These are phyloP conservation scores for Trichoderma sp. DNA, from an alignment of 2,329 filamentous ascomycete genomes.

Conservation along the genomic window DNA sequence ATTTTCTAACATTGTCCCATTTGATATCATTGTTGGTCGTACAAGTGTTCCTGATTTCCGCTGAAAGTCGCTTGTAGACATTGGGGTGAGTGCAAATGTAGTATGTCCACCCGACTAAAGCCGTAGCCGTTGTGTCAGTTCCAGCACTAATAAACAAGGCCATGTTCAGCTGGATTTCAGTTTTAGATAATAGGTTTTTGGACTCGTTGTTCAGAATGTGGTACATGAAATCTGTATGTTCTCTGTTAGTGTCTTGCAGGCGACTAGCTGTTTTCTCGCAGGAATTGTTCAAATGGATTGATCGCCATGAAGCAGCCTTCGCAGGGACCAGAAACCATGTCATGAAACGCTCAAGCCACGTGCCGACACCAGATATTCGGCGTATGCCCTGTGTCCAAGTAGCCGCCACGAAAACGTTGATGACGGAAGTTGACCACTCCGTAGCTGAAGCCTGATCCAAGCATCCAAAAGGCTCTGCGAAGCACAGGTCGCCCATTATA, in stretches of 20 bases:
- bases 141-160: neutral
- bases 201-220: neutral
- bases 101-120: neutral
- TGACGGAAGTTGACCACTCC: neutral
- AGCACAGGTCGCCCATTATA: neutral
- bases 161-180: neutral
- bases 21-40: neutral
- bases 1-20: neutral
- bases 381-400: neutral
- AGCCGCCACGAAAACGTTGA: neutral
- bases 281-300: neutral
- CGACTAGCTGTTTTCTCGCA: neutral
- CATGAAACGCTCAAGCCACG: neutral
- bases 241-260: neutral
- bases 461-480: neutral
- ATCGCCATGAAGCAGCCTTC: neutral
- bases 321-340: neutral
- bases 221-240: neutral
- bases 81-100: neutral
- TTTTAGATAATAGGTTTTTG: neutral
- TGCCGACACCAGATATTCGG: neutral
- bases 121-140: neutral
- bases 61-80: neutral
- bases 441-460: neutral
- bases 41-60: neutral